These are phyloP conservation scores for Phytopythium montanum DNA, from an alignment of 352 stramenopile species.

Conservation along the genomic window DNA sequence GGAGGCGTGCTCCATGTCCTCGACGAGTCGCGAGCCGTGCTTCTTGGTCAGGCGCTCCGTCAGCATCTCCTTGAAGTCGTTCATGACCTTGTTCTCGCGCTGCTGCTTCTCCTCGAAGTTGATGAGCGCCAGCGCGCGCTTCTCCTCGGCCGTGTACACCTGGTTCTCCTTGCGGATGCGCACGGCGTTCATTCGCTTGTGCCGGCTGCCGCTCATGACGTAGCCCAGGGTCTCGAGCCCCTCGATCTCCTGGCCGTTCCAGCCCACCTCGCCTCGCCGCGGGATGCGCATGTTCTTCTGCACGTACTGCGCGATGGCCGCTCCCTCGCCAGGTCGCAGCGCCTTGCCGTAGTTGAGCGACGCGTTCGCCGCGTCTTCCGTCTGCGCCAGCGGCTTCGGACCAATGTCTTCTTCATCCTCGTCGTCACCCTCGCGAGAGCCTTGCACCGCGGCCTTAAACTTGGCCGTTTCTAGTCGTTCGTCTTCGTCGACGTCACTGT, in stretches of 20 bases:
- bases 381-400: conserved; percentile 65
- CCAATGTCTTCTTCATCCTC: conserved; percentile 88
- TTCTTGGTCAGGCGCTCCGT: conserved; percentile 86
- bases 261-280: conserved; percentile 97
- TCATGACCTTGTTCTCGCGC: conserved; percentile 97
- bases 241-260: conserved; percentile 95
- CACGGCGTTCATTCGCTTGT: conserved; percentile 99
- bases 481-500: conserved; percentile 32
- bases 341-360: conserved; percentile 90
- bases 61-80: conserved; percentile 95
- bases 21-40: conserved; percentile 78
- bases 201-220: conserved; percentile 97
- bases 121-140: conserved; percentile 96
- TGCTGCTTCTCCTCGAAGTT: conserved; percentile 99
- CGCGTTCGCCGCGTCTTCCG: conserved; percentile 41
- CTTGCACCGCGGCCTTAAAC: conserved; percentile 90
- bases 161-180: conserved; percentile 99
- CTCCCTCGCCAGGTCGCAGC: conserved; percentile 91
- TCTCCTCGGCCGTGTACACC: conserved; percentile 98
- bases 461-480: conserved; percentile 77
- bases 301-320: conserved; percentile 96
- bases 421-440: conserved; percentile 33
- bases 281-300: conserved; percentile 99
- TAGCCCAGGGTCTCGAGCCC: conserved; percentile 93
- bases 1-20: conserved; percentile 78